Percentiles rank a stretch among this genome's conserved stretches.
Conservation (phyloP, 768 basidiomycete genomes). For the Collybiopsis confluens region DNA sequence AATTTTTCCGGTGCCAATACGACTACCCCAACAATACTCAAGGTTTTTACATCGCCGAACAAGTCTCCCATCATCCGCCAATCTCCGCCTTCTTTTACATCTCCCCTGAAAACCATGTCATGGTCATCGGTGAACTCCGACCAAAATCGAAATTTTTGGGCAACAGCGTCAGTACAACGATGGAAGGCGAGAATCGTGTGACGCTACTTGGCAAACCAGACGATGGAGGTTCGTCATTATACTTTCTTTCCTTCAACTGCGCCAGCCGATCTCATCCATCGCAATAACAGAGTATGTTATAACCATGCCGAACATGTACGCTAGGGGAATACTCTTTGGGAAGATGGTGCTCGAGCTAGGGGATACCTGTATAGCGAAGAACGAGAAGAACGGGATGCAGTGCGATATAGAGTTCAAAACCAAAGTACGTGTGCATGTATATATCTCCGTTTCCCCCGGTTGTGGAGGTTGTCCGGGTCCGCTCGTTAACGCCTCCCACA, state of each 20-base stretch:
- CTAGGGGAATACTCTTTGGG: conserved; percentile 80
- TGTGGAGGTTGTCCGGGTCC: too few relatives aligned
- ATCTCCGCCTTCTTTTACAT: conserved; percentile 95
- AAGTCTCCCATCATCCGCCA: conserved; percentile 96
- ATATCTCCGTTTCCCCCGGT: too few relatives aligned
- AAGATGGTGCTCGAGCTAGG: conserved; percentile 97
- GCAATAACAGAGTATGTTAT: conserved; percentile 66
- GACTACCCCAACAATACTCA: conserved; percentile 82
- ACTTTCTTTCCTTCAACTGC: neutral
- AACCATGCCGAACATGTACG: conserved; percentile 98
- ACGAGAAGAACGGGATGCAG: conserved; percentile 66
- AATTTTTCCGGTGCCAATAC: conserved; percentile 96
- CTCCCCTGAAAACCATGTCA: conserved; percentile 83
- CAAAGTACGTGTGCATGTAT: conserved; percentile 36
- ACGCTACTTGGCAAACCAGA: conserved; percentile 76
- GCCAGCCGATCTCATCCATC: neutral
- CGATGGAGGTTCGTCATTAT: conserved; percentile 67
- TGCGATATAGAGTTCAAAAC: conserved; percentile 97
- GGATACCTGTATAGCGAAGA: conserved; percentile 81
- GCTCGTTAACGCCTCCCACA: too few relatives aligned
- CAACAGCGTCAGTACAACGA: conserved; percentile 91
- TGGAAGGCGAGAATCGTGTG: conserved; percentile 95
- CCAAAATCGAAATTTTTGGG: conserved; percentile 97
- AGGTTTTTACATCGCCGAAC: conserved; percentile 95
- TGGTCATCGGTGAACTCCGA: conserved; percentile 87